These are phyloP conservation scores for Xylaria palmicola DNA, from an alignment of 495 filamentous ascomycete genomes.

Conservation along the genomic window DNA sequence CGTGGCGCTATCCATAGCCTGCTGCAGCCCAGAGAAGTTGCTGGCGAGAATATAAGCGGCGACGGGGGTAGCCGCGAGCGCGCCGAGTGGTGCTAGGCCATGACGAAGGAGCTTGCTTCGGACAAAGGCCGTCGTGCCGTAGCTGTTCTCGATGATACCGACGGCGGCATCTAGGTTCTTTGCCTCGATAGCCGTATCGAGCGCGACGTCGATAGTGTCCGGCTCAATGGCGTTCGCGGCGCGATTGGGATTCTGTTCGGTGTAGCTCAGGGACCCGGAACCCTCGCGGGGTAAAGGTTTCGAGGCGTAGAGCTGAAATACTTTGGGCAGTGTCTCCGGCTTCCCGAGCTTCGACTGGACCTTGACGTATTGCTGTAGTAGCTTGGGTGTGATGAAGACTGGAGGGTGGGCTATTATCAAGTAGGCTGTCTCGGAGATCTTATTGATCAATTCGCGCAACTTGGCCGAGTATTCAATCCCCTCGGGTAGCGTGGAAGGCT, in stretches of 20 bases:
- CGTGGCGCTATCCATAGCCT: conserved; percentile 64
- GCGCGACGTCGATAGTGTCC: conserved; percentile 63
- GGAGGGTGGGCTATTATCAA: conserved; percentile 68
- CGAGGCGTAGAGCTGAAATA: conserved; percentile 77
- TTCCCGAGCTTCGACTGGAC: conserved; percentile 69
- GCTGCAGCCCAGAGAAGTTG: conserved; percentile 59
- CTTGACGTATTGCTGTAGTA: conserved; percentile 68
- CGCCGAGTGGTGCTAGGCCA: conserved; percentile 40
- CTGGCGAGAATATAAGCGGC: conserved; percentile 69
- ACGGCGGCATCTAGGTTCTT: conserved; percentile 75
- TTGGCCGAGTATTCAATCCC: neutral
- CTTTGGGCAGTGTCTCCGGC: conserved; percentile 71
- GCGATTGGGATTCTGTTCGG: conserved; percentile 62
- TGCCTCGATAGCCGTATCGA: conserved; percentile 71
- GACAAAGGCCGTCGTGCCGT: conserved; percentile 68
- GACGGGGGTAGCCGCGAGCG: conserved; percentile 58
- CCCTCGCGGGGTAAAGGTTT: conserved; percentile 72
- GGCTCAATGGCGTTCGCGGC: conserved; percentile 69
- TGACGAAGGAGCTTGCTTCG: conserved; percentile 58
- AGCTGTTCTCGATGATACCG: conserved; percentile 76
- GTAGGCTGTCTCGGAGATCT: conserved; percentile 57
- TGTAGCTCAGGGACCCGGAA: conserved; percentile 58
- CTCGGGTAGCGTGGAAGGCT: neutral
- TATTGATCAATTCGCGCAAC: conserved; percentile 33
- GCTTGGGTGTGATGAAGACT: conserved; percentile 74